Conservation (phyloP, 164 flowering plant species). For the Berberis vulgaris region DNA sequence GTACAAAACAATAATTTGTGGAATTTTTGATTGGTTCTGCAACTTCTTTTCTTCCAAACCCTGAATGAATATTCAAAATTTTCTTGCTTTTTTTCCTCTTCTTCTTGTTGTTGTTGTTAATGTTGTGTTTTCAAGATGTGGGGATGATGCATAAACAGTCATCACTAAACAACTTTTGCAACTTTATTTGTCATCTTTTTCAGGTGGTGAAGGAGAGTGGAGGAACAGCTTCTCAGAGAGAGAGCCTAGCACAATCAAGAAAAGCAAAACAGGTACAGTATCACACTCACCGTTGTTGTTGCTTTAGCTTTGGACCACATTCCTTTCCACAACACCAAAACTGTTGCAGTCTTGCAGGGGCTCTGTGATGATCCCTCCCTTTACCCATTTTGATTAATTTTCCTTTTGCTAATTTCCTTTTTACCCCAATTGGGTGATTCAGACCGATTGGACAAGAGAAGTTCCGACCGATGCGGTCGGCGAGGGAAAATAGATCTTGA, state of each 20-base stretch:
- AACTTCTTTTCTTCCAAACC: neutral
- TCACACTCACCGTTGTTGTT: neutral
- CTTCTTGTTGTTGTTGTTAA: neutral
- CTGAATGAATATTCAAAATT: neutral
- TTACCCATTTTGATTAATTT: constrained; percentile 1
- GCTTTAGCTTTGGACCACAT: constrained; percentile 6
- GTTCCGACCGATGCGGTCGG: constrained; percentile 13
- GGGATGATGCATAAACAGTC: constrained; percentile 9
- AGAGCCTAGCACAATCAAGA: constrained; percentile 65
- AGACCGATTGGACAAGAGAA: constrained; percentile 53
- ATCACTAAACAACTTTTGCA: constrained; percentile 6
- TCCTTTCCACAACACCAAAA: neutral
- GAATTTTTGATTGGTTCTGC: neutral
- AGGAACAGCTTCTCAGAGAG: constrained; percentile 76
- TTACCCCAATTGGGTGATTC: constrained; percentile 12
- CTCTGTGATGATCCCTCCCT: too few relatives aligned
- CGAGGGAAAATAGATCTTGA: constrained; percentile 21
- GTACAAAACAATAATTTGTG: neutral
- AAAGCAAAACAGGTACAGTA: constrained; percentile 65
- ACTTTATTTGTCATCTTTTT: constrained; percentile 28
- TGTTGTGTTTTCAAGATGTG: constrained; percentile 8
- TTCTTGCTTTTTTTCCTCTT: constrained; percentile 3
- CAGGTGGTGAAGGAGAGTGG: constrained; percentile 64
- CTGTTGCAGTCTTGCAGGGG: constrained; percentile 1
- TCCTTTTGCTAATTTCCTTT: neutral